Evolutionary conservation across 495 filamentous ascomycete genomes (phyloP).

Genomic region (Chaetomium tenue): DNA sequence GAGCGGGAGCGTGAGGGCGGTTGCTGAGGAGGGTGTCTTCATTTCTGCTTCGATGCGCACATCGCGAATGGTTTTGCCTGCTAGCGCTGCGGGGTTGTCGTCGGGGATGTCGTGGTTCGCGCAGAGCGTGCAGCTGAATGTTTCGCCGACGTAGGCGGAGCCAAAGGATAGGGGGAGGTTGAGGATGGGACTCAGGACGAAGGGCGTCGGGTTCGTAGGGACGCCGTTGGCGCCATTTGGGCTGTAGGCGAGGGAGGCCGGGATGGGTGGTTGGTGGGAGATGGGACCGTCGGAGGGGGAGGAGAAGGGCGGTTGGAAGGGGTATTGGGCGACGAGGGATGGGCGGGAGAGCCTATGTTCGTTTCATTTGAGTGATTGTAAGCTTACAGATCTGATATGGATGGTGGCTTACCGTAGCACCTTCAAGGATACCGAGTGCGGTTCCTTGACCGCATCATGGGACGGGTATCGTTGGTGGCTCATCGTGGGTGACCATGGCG

Average conservation of each 20-base stretch:
- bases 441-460: slow-evolving; percentile 66
- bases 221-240: slow-evolving; percentile 26
- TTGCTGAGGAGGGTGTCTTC: slow-evolving; percentile 67
- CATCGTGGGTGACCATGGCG: slow-evolving; percentile 33
- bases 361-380: background rate
- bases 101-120: slow-evolving; percentile 77
- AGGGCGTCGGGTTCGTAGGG: slow-evolving; percentile 44
- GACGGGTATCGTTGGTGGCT: slow-evolving; percentile 53
- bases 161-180: slow-evolving; percentile 93
- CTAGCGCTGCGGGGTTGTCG: slow-evolving; percentile 12
- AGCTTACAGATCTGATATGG: slow-evolving; percentile 6
- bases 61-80: slow-evolving; percentile 59
- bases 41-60: slow-evolving; percentile 88
- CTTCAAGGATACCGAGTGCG: slow-evolving; percentile 84
- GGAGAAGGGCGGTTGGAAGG: slow-evolving; percentile 37
- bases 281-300: background rate
- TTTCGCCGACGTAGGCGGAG: slow-evolving; percentile 92
- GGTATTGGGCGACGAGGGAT: slow-evolving; percentile 54
- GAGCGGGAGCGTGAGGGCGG: slow-evolving; percentile 28
- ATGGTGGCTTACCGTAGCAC: slow-evolving; percentile 59
- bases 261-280: slow-evolving; percentile 32
- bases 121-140: slow-evolving; percentile 89
- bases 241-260: slow-evolving; percentile 49
- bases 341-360: slow-evolving; percentile 50
- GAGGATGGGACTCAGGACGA: slow-evolving; percentile 58